Conservation (phyloP, 2,329 filamentous ascomycete genomes). For the Verticillium isaacii region DNA sequence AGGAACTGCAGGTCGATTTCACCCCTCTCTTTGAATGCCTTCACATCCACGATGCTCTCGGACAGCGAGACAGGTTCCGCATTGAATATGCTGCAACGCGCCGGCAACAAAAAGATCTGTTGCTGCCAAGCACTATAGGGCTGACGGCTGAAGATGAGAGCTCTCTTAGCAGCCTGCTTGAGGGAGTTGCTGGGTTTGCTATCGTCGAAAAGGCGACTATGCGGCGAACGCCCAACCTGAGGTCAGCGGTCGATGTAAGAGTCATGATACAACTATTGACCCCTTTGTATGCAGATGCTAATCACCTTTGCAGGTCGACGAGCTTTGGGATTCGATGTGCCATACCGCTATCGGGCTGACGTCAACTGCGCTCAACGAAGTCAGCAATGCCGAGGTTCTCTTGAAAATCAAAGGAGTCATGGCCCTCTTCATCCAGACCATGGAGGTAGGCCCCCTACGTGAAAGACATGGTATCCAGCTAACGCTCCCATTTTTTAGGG, state of each 20-base stretch:
- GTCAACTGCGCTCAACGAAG: slow-evolving; percentile 67
- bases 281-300: not conserved
- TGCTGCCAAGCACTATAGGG: slow-evolving; percentile 72
- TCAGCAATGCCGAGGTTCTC: slow-evolving; percentile 84
- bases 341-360: slow-evolving; percentile 80
- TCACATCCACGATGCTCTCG: slow-evolving; percentile 93
- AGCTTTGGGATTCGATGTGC: slow-evolving; percentile 98
- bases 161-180: slow-evolving; percentile 82
- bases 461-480: not conserved
- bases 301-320: slow-evolving; percentile 67
- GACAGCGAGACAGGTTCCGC: slow-evolving; percentile 86
- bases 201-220: slow-evolving; percentile 95
- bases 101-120: slow-evolving; percentile 83
- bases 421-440: slow-evolving; percentile 93
- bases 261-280: not conserved
- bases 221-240: slow-evolving; percentile 76
- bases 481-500: slow-evolving; percentile 42
- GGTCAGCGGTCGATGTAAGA: slow-evolving; percentile 74
- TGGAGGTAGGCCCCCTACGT: slow-evolving; percentile 62
- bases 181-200: slow-evolving; percentile 92
- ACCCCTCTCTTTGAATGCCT: slow-evolving; percentile 90
- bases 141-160: slow-evolving; percentile 78
- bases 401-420: slow-evolving; percentile 94
- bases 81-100: slow-evolving; percentile 89
- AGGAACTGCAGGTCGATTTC: slow-evolving; percentile 92